Percentiles rank a stretch among this genome's conserved stretches.
Conservation (phyloP, 257 asterid genomes). For the Capsicum baccatum region DNA sequence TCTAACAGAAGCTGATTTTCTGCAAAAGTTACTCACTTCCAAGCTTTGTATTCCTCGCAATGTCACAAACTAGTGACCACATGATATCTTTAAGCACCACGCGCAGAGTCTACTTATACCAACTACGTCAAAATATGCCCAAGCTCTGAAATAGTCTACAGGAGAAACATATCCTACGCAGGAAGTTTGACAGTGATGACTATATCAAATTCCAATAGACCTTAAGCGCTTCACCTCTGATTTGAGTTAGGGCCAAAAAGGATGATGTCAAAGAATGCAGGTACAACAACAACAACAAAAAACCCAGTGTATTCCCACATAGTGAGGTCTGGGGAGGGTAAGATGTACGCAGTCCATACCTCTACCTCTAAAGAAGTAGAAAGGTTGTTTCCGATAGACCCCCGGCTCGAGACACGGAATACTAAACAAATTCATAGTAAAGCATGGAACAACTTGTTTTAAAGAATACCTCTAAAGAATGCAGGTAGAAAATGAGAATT, state of each 20-base stretch:
- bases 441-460: too few relatives aligned
- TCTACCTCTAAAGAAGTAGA: too few relatives aligned
- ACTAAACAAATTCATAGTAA: too few relatives aligned
- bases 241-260: slow-evolving; percentile 6
- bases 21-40: slow-evolving; percentile 2
- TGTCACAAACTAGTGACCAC: not conserved
- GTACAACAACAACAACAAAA: not conserved
- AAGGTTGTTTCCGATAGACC: too few relatives aligned
- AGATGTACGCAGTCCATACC: too few relatives aligned
- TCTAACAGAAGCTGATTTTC: slow-evolving; percentile 16
- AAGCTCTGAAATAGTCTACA: not conserved
- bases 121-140: slow-evolving; percentile 9
- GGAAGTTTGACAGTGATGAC: not conserved
- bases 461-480: not conserved
- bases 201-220: not conserved
- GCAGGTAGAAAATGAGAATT: slow-evolving; percentile 2
- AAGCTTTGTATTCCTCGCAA: not conserved
- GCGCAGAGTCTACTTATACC: not conserved
- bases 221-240: not conserved
- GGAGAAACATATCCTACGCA: slow-evolving; percentile 6
- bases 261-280: slow-evolving; percentile 14
- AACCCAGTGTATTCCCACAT: too few relatives aligned
- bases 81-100: not conserved
- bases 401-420: too few relatives aligned
- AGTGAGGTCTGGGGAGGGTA: too few relatives aligned